phyloP scores from a whole-genome alignment of 1,284 basidiomycete genomes.

The Pseudozyma sp. region DNA sequence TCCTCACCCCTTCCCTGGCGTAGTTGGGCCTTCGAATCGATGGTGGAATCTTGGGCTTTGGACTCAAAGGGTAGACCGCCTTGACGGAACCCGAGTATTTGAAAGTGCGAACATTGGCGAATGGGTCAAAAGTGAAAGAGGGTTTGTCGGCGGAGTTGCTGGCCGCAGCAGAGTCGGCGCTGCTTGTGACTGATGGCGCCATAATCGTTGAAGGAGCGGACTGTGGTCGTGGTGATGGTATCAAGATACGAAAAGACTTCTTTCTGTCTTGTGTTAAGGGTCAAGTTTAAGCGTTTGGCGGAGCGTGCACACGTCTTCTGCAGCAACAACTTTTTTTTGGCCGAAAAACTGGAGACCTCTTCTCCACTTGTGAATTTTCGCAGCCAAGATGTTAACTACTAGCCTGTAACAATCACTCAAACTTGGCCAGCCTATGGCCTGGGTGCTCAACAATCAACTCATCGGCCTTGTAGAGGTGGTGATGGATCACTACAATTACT shows the following conservation, averaged over 20 bases:
- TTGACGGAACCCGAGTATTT: slow-evolving; percentile 60
- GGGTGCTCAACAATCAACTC: no score
- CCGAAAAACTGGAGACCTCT: no score
- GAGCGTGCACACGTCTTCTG: no score
- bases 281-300: no score
- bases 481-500: no score
- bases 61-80: slow-evolving; percentile 64
- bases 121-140: slow-evolving; percentile 58
- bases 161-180: slow-evolving; percentile 7
- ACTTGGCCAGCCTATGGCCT: no score
- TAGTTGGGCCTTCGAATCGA: slow-evolving; percentile 66
- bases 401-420: no score
- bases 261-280: not conserved
- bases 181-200: slow-evolving; percentile 28
- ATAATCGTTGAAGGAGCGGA: slow-evolving; percentile 8
- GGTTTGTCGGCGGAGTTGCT: slow-evolving; percentile 5
- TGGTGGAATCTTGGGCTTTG: slow-evolving; percentile 62
- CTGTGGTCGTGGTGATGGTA: slow-evolving; percentile 1
- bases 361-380: no score
- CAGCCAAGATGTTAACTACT: no score
- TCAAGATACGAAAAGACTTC: slow-evolving; percentile 2
- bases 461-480: no score
- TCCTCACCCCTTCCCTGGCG: slow-evolving; percentile 66
- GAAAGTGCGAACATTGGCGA: slow-evolving; percentile 53
- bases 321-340: no score